Conservation (phyloP, 2,329 filamentous ascomycete genomes). For the Ascochyta koolunga region DNA sequence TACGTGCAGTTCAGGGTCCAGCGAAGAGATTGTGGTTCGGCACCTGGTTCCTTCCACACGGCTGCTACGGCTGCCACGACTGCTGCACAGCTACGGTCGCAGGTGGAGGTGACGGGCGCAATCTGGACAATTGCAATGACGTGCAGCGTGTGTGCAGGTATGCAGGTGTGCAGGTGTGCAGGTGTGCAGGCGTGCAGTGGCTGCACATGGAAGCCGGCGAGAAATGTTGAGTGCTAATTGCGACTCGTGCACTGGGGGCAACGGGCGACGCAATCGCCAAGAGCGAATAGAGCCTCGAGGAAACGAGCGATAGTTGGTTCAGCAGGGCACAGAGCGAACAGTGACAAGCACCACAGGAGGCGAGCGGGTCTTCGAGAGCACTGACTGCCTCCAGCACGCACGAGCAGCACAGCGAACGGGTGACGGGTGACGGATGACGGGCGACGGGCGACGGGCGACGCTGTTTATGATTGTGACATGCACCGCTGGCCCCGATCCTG, state of each 20-base stretch:
- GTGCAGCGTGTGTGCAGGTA: neutral
- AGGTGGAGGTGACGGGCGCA: neutral
- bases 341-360: constrained; percentile 6
- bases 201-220: constrained; percentile 3
- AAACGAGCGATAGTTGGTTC: constrained; percentile 17
- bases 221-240: constrained; percentile 19
- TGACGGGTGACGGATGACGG: no score
- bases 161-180: no score
- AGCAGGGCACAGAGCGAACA: constrained; percentile 13
- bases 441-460: neutral
- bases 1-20: constrained; percentile 4
- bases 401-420: neutral
- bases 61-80: neutral
- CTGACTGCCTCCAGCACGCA: constrained; percentile 4
- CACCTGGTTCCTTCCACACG: constrained; percentile 2
- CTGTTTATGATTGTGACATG: constrained; percentile 8
- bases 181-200: constrained; percentile 3
- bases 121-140: neutral
- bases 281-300: constrained; percentile 16
- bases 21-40: constrained; percentile 2
- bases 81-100: neutral
- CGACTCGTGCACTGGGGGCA: constrained; percentile 15
- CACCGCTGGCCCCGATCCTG: constrained; percentile 1
- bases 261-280: constrained; percentile 16
- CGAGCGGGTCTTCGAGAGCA: constrained; percentile 9